A percentile compares a stretch with the other conserved stretches of the same genome.
phyloP scores from a whole-genome alignment of 495 filamentous ascomycete genomes.

The Pyronema omphalodes region DNA sequence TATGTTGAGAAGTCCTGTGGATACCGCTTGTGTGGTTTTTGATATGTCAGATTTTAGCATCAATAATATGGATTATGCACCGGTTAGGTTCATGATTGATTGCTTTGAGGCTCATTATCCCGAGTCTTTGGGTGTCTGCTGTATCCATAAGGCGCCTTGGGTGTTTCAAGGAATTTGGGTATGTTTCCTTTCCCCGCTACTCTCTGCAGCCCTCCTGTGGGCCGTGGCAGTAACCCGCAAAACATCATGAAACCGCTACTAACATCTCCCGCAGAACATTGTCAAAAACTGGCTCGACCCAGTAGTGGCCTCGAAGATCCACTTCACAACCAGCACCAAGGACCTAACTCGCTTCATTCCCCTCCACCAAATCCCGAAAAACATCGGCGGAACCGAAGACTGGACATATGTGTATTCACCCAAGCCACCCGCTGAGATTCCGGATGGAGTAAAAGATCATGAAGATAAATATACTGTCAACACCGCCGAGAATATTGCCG shows the following conservation, averaged over 20 bases:
- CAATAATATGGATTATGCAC: conserved; percentile 95
- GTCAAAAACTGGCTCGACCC: conserved; percentile 95
- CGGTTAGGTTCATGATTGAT: conserved; percentile 98
- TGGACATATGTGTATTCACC: conserved; percentile 53
- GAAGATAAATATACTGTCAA: too few species aligned
- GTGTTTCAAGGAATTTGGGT: conserved; percentile 54
- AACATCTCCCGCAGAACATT: conserved; percentile 37
- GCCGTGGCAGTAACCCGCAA: not conserved
- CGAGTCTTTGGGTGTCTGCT: conserved; percentile 71
- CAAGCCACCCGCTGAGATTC: conserved; percentile 38
- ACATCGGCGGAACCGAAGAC: conserved; percentile 65
- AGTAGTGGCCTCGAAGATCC: conserved; percentile 82
- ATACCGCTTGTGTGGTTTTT: conserved; percentile 86
- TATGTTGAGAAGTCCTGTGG: conserved; percentile 58
- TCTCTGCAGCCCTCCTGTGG: not conserved
- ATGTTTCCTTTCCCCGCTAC: not conserved
- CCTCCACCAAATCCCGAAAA: conserved; percentile 49
- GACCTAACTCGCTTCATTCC: conserved; percentile 67
- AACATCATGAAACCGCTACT: conserved; percentile 9
- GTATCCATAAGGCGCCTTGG: conserved; percentile 97
- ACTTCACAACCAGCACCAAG: conserved; percentile 70
- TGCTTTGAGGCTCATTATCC: conserved; percentile 99
- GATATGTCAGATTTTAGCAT: conserved; percentile 88
- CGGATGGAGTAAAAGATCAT: conserved; percentile 34
- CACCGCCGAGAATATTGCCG: conserved; percentile 36